Base-by-base conservation (phyloP, 768 basidiomycete species). In the Grammothele lineata region DNA sequence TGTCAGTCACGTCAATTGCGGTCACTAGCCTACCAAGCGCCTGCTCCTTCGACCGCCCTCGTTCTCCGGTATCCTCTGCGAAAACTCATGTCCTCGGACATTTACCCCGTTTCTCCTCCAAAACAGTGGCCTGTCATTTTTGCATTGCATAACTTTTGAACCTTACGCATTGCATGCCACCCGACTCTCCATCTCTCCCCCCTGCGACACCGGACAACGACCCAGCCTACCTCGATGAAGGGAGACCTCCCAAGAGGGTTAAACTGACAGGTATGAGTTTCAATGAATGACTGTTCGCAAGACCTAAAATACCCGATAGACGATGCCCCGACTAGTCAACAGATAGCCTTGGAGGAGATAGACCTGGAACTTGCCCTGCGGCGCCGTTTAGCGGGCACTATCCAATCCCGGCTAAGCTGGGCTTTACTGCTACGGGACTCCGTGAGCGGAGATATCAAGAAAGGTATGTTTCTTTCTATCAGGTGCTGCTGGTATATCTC, bases 361-460 rank as follows among this genome's bases (percentile, higher is more conserved):
- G 64, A 69, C 52, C 56, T 74, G 30, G 75, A 77, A 48, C 64
- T 77, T 17, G 59, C 67, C 17, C 54, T 77, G 17, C 65, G 73
- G 32, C 56, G 69, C 45, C 65, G 73, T 18, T 60, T 77, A 37
- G 61, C 62, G 10, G 63, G 63, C n/a, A 70, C 72, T 9, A 60
- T 73, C 2, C 63, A 72, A 45, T 70, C 73, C 18, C 67, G 76
- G 22, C 64, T 77, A 14, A 66, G 69, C 32, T 76, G 75, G 75
- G 73, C 72, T 4, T 55, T 70, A 26, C 56, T 68, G n/a, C 55
- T 74, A 49, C 61, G 70, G 51, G 60, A 69, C 12, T 59, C 69
- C 12, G 51, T 74, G 14, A 40, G 62, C 24, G 59, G 5, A 50
- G 39, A 30, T 37, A 42, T 14, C 40, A 55, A 19, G 12, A 32